Conservation (phyloP, 345 rosid genomes). For the Gossypium herbaceum region DNA sequence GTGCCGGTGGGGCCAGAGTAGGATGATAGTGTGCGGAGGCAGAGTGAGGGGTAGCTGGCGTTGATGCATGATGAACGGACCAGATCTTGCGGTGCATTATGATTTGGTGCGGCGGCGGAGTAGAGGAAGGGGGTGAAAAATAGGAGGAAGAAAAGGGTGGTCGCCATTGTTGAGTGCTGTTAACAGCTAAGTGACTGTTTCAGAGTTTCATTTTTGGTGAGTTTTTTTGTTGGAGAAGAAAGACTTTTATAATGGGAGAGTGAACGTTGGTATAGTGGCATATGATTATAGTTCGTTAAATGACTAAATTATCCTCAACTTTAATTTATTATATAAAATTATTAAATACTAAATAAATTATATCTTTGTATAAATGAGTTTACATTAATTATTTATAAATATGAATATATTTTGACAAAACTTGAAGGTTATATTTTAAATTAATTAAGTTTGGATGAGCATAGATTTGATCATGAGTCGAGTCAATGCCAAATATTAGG, state of each 20-base stretch:
- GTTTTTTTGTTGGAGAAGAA: neutral
- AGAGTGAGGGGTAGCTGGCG: conserved; percentile 71
- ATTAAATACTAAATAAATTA: too few relatives aligned
- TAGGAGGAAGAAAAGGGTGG: conserved; percentile 10
- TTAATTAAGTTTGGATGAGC: too few relatives aligned
- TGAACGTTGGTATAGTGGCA: too few relatives aligned
- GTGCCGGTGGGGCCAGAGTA: conserved; percentile 61
- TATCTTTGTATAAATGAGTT: too few relatives aligned
- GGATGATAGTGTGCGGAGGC: conserved; percentile 64
- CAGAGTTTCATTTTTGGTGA: neutral
- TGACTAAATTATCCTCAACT: conserved; percentile 11
- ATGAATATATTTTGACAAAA: too few relatives aligned
- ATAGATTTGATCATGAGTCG: too few relatives aligned
- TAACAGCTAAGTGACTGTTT: neutral
- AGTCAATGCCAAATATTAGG: too few relatives aligned
- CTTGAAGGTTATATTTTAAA: too few relatives aligned
- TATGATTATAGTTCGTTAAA: neutral
- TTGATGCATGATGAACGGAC: conserved; percentile 61
- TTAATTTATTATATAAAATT: too few relatives aligned
- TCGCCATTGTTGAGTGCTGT: neutral
- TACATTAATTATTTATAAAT: too few relatives aligned
- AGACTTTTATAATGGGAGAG: neutral
- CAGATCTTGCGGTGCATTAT: conserved; percentile 30
- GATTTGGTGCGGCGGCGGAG: conserved; percentile 16
- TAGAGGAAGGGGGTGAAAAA: conserved; percentile 20